Evolutionary conservation across 805 yeast genomes (phyloP), one percentile per base, ranked within the genome.

Genomic region (Millerozyma acaciae): DNA sequence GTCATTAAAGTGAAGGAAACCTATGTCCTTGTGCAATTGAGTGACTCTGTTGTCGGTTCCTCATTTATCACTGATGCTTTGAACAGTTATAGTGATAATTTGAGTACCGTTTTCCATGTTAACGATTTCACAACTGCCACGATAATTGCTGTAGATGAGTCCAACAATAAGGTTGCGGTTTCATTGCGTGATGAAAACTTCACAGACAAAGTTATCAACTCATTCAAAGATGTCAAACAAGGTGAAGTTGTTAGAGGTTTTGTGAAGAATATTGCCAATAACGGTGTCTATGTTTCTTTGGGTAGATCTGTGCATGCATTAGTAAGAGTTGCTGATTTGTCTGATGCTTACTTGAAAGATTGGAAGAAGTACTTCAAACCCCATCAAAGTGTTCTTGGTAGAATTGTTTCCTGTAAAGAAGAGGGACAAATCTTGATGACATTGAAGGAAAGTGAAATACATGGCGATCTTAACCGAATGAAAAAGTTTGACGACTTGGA

Each of bases 181-280:
- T 76, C 86, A 1, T 63, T 86, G 41, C 73, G 95, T 43, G 62
- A 75, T 12, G 51, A 55, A 5, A 56, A 57, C n/a, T 68, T 78
- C 8, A 65, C 60, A 34, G 82, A 80, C 45, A 75, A 68, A 46
- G 48, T 58, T 5, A 69, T 84, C 26, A 49, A 49, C 6, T 53
- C 77, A 2, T 51, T 67, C 24, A 53, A 65, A 4, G 89, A 84
- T 43, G 51, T 88, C 38, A 61, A 65, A 30, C 69, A 75, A 35
- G 95, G 95, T 25, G 81, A 78, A 38, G 69, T 86, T 48, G 79
- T 89, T 26, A 74, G 78, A 43, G 97, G 95, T n/a, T 82, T 80
- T 44, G 75, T 90, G 34, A 82, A 79, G 51, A 78, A 78, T 40
- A 72, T 88, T 30, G 75, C 84, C 9, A 80, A 82, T 45, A 73